Base-by-base conservation (phyloP, 257 asterid genomes). In the Nicotiana obtusifolia region DNA sequence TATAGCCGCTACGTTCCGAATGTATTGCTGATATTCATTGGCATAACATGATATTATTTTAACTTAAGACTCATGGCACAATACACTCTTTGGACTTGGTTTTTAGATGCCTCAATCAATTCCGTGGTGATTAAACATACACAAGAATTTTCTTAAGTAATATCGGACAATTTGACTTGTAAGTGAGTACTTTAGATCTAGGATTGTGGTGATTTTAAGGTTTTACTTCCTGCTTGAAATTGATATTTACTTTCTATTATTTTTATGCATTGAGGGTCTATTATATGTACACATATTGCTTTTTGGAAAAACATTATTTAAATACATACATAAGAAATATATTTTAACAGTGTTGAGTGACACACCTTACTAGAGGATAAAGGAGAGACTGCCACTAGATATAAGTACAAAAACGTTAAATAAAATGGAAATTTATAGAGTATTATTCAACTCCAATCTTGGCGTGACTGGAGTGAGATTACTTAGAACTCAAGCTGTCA, bases 401-500 rank as follows among this genome's bases (percentile, higher is more conserved):
- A 68, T n/a, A 37, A n/a, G 56, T 37, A 35, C 31, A 68, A 14
- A 41, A 69, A 37, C 16, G 13, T 41, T 20, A 35, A 10, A 30
- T n/a, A 47, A 69, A 68, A 37, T 49, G 57, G 9, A 44, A 71
- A n/a, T 37, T 41, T 67, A n/a, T 7, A 7, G 14, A 26, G 37
- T 62, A 62, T 62, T 62, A 24, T 62, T 10, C 41, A 78, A 41
- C 49, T 78, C 41, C 33, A 59, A 60, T n/a, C 57, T 78, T 78
- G 73, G 82, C 82, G 19, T 35, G 82, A 60, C 82, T 73, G 61
- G 61, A 73, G 60, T 73, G 37, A 24, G 61, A 73, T 22, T 22
- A 73, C 20, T 73, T 47, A n/a, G 61, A 24, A 73, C 10, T 15
- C 15, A 47, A 47, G 78, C 22, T 73, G 78, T 49, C 78, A 73